Percentiles rank a stretch among this genome's conserved stretches.
These are phyloP conservation scores for Penicillium coffeae DNA, from an alignment of 495 filamentous ascomycete genomes.

Conservation along the genomic window DNA sequence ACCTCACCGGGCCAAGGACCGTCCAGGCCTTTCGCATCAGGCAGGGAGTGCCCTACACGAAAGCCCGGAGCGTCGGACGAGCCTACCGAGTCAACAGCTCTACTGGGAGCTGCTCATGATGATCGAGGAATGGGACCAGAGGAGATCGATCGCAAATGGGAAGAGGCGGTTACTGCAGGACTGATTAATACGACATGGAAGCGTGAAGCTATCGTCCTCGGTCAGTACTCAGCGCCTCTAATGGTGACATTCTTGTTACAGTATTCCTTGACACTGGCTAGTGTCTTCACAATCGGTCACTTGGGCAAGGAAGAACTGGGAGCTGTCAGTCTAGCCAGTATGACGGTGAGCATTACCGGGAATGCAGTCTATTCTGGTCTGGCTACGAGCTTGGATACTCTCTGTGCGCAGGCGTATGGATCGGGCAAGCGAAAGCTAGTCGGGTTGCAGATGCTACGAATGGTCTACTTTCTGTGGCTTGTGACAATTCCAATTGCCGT, in stretches of 20 bases:
- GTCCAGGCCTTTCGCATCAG: conserved; percentile 10
- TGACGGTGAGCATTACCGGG: conserved; percentile 71
- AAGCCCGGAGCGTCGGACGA: conserved; percentile 8
- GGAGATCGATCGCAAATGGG: conserved; percentile 63
- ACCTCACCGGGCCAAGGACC: conserved; percentile 10
- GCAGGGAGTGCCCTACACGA: conserved; percentile 13
- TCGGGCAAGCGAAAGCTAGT: conserved; percentile 66
- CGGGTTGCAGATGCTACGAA: conserved; percentile 68
- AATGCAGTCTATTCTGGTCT: conserved; percentile 70
- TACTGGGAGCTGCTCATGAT: conserved; percentile 35
- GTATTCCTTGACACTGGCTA: conserved; percentile 68
- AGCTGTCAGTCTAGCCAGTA: conserved; percentile 61
- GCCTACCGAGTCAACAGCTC: conserved; percentile 47
- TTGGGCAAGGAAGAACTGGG: conserved; percentile 61
- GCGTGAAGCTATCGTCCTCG: conserved; percentile 69
- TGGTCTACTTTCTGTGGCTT: conserved; percentile 60
- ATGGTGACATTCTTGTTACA: conserved; percentile 72
- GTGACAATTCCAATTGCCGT: conserved; percentile 63
- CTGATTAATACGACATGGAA: conserved; percentile 80
- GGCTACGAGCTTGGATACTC: conserved; percentile 68
- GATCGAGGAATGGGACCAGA: conserved; percentile 32
- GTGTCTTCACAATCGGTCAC: conserved; percentile 65
- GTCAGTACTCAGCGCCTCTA: conserved; percentile 58
- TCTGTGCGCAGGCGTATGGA: conserved; percentile 75
- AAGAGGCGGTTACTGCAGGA: conserved; percentile 68